phyloP scores from a whole-genome alignment of 2,329 filamentous ascomycete genomes.

The Setomelanomma holmii region DNA sequence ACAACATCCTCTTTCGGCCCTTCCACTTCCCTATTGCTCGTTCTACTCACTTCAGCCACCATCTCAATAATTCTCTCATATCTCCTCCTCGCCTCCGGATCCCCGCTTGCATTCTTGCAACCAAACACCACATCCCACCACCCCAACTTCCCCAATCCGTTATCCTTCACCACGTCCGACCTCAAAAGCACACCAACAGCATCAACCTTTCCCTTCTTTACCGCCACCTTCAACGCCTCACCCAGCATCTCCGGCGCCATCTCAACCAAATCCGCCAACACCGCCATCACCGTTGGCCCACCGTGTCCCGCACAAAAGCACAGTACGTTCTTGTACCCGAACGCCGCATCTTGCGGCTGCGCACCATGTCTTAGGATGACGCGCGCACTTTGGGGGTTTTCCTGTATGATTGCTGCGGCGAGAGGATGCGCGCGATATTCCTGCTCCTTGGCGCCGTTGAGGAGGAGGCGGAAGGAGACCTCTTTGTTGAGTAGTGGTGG shows the following conservation, averaged over 20 bases:
- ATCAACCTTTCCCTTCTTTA: not conserved
- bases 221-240: not conserved
- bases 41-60: not conserved
- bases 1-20: not conserved
- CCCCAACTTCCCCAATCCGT: not conserved
- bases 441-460: not conserved
- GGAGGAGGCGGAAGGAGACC: not conserved
- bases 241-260: not conserved
- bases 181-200: not conserved
- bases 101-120: not conserved
- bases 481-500: not conserved
- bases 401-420: not conserved
- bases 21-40: no score
- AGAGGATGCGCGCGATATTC: not conserved
- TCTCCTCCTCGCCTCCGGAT: not conserved
- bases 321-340: not conserved
- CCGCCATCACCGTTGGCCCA: not conserved
- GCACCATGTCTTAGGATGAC: not conserved
- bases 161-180: not conserved
- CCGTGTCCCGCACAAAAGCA: not conserved
- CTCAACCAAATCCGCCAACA: not conserved
- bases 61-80: not conserved
- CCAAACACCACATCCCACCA: not conserved
- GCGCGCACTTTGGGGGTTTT: not conserved
- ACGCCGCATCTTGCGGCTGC: not conserved